Evolutionary conservation across 2,329 filamentous ascomycete genomes (phyloP).

Genomic region (Aureobasidium melanogenum): DNA sequence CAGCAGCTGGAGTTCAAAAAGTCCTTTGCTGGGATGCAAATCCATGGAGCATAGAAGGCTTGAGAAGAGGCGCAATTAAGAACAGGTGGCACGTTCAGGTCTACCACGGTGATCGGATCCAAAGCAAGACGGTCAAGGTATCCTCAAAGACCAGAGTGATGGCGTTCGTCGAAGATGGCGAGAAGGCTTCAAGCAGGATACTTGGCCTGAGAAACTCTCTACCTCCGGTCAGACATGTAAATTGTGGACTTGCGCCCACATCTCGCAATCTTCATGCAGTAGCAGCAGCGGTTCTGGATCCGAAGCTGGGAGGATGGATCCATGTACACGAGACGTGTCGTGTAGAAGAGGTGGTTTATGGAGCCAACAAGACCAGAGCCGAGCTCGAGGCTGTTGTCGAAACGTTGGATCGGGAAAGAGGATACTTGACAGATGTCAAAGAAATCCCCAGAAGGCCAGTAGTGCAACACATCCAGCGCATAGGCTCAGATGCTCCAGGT

Average conservation of each 20-base stretch:
- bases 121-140: background rate
- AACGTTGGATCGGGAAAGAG: slow-evolving; percentile 14
- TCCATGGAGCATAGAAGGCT: slow-evolving; percentile 39
- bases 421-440: background rate
- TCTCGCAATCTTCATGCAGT: slow-evolving; percentile 41
- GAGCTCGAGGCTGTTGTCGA: slow-evolving; percentile 20
- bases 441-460: background rate
- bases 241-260: slow-evolving; percentile 48
- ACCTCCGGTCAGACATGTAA: slow-evolving; percentile 46
- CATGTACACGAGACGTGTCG: slow-evolving; percentile 55
- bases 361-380: slow-evolving; percentile 33
- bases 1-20: slow-evolving; percentile 54
- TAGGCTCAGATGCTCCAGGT: slow-evolving; percentile 55
- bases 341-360: slow-evolving; percentile 35
- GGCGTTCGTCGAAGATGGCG: slow-evolving; percentile 35
- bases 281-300: slow-evolving; percentile 41
- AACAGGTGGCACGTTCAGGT: slow-evolving; percentile 31
- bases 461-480: slow-evolving; percentile 39
- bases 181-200: slow-evolving; percentile 24
- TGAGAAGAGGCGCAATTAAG: slow-evolving; percentile 30
- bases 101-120: background rate
- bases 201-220: slow-evolving; percentile 17
- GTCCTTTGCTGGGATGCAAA: slow-evolving; percentile 90
- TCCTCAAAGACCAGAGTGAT: slow-evolving; percentile 21
- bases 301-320: slow-evolving; percentile 42